A percentile compares a stretch with the other conserved stretches of the same genome.
These are phyloP conservation scores for Plasmodium ovale DNA, from an alignment of 169 alveolate species.

Conservation along the genomic window DNA sequence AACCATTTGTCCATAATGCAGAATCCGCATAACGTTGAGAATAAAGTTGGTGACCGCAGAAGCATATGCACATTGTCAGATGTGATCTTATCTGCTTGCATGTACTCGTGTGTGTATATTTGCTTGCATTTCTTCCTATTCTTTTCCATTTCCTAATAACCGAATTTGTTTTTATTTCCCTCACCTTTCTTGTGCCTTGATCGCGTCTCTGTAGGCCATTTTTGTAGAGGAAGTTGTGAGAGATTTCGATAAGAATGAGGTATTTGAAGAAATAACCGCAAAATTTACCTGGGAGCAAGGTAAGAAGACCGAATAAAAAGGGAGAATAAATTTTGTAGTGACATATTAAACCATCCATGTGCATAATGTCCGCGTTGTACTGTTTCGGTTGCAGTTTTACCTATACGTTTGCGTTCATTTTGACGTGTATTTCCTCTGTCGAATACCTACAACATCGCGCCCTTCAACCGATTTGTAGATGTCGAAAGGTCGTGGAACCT, in stretches of 20 bases:
- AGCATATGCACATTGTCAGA: not conserved
- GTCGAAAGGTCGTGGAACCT: constrained; percentile 86
- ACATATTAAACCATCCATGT: too few relatives aligned
- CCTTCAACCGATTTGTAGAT: constrained; percentile 61
- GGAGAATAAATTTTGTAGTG: too few relatives aligned
- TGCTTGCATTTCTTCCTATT: not conserved
- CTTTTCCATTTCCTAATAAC: not conserved
- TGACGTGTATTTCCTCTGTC: not conserved
- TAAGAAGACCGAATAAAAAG: constrained; percentile 13
- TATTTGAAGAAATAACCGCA: constrained; percentile 81
- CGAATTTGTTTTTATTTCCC: not conserved
- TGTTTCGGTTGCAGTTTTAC: not conserved
- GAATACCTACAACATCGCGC: not conserved
- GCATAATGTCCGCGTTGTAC: too few relatives aligned
- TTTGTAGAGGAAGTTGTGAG: constrained; percentile 69
- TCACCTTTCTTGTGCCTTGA: not conserved
- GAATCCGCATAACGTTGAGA: constrained; percentile 46
- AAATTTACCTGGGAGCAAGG: constrained; percentile 88
- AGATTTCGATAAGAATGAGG: constrained; percentile 72
- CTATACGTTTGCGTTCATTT: not conserved
- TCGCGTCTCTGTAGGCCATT: constrained; percentile 13
- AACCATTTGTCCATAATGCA: constrained; percentile 33
- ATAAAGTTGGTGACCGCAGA: constrained; percentile 25
- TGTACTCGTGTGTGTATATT: not conserved
- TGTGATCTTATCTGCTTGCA: not conserved